Evolutionary conservation across 495 filamentous ascomycete genomes (phyloP), one percentile per base, ranked within the genome.

Genomic region (Delitschia confertaspora): DNA sequence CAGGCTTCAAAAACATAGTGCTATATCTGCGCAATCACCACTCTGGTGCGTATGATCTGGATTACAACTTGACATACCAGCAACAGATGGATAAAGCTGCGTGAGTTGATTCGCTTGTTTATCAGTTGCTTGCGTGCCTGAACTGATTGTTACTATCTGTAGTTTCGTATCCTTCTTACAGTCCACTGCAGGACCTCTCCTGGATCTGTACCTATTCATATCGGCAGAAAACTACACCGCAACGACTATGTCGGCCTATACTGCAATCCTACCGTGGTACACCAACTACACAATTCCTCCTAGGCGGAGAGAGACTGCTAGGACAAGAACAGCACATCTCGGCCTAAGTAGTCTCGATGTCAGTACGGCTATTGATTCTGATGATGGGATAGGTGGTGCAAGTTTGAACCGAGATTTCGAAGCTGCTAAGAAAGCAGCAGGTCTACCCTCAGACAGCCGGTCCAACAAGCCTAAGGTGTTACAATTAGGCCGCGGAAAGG

Each of bases 141-240:
- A 11, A 32, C 16, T 35, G 16, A 35, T 35, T 14, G 5, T 4
- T 3, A 33, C 20, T 2, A 24, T 10, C 7, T 10, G 2, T 20
- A 53, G 49, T 6, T 51, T 51, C 20, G 21, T 48, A 11, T 38
- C 55, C 10, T 56, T 60, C 43, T 38, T 67, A 6, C 18, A 54
- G 24, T 40, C 50, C 21, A 37, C 47, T 13, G 62, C 53, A 3
- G 47, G 32, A 17, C 59, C 59, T 7, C 52, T 67, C 25, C 33
- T 67, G 7, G 62, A 62, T 47, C 54, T 63, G 33, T 60, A 56
- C 29, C 80, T 98, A 52, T 96, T 91, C 65, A 79, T 88, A 57
- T 91, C 85, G 27, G 80, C 78, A 49, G 74, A 81, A 45, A 95
- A 95, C 65, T 98, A 88, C 70, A 69, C 72, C 45, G 56, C 63